Evolutionary conservation across 305 asterid genomes (phyloP).

Genomic region (Fraxinus sp.): DNA sequence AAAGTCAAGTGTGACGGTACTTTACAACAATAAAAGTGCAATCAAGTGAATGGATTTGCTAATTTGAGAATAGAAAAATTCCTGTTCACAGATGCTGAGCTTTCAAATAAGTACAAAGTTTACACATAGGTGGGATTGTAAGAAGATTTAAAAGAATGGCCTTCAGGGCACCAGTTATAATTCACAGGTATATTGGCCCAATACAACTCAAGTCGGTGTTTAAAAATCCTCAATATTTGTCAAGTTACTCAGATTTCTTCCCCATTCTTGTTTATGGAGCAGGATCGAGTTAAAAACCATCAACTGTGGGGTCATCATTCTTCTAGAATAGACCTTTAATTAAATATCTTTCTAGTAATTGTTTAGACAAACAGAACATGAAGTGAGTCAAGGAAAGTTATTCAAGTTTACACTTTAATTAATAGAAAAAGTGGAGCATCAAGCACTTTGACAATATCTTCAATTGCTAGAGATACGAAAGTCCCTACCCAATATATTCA

Average conservation of each 20-base stretch:
- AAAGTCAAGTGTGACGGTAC: neutral
- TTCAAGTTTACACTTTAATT: neutral
- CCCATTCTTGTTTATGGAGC: neutral
- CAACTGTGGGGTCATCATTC: neutral
- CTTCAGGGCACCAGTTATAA: conserved; percentile 1
- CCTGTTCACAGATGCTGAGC: neutral
- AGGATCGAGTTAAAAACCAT: neutral
- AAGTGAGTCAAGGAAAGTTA: neutral
- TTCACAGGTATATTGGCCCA: neutral
- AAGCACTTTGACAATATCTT: neutral
- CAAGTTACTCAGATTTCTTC: neutral
- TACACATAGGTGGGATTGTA: neutral
- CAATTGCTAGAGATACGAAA: neutral
- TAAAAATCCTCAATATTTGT: neutral
- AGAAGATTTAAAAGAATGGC: neutral
- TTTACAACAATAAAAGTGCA: neutral
- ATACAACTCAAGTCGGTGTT: neutral
- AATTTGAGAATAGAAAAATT: neutral
- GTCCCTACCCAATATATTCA: neutral
- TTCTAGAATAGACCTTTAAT: neutral
- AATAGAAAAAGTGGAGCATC: neutral
- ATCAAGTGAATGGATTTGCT: neutral
- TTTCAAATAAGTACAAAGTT: neutral
- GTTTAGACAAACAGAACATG: neutral
- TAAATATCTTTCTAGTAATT: neutral